These are phyloP conservation scores for Apiospora koreana DNA, from an alignment of 2,329 filamentous ascomycete genomes.

Conservation along the genomic window DNA sequence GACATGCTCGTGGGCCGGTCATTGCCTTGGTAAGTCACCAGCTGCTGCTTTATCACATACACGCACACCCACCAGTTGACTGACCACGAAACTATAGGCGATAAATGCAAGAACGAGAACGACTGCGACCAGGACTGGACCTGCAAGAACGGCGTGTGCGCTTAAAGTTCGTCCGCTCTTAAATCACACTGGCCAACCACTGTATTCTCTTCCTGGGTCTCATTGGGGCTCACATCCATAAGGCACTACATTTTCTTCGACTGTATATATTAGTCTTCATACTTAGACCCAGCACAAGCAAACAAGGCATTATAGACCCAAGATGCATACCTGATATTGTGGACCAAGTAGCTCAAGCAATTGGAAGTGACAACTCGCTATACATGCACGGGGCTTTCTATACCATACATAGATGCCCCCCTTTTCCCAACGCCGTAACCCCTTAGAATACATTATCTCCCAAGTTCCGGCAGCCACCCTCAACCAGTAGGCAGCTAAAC, in stretches of 20 bases:
- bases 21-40: not conserved
- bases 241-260: not conserved
- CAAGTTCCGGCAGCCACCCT: not conserved
- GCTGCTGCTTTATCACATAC: not conserved
- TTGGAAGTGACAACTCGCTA: not conserved
- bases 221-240: no score
- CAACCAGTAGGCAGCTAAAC: not conserved
- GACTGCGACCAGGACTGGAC: conserved; percentile 2
- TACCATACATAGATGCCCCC: not conserved
- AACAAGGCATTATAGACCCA: not conserved
- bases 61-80: not conserved
- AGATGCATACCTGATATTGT: not conserved
- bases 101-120: not conserved
- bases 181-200: not conserved
- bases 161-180: not conserved
- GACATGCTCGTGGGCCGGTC: not conserved
- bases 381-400: not conserved
- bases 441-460: not conserved
- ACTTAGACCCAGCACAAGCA: not conserved
- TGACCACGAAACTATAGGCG: not conserved
- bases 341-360: not conserved
- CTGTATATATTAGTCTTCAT: not conserved
- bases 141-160: not conserved
- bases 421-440: not conserved
- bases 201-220: no score